Conservation (phyloP, 202 grass and related monocot genomes). For the Panicum virgatum region DNA sequence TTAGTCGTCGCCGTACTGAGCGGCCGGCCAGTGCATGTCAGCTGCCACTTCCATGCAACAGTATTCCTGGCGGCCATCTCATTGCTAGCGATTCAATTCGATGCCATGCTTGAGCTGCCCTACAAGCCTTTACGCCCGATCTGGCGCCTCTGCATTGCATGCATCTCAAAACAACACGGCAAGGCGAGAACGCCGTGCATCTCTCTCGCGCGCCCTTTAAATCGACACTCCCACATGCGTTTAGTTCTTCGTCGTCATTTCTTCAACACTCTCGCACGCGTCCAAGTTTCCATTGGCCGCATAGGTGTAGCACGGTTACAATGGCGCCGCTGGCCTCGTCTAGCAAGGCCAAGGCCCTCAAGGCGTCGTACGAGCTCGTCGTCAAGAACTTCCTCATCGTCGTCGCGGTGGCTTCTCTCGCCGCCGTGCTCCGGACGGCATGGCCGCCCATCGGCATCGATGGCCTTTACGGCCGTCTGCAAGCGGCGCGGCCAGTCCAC, state of each 20-base stretch:
- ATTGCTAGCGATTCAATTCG: background rate
- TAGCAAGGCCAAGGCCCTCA: conserved; percentile 13
- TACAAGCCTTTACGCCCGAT: background rate
- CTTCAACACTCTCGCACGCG: background rate
- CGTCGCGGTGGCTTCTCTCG: background rate
- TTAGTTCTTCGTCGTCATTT: background rate
- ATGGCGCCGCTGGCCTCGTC: background rate
- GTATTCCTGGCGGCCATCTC: background rate
- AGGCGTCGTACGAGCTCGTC: conserved; percentile 29
- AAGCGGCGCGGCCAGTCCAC: background rate
- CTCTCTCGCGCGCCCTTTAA: background rate
- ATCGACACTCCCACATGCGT: background rate
- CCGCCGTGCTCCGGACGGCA: background rate
- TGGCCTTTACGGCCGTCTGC: background rate
- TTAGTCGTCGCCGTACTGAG: no score
- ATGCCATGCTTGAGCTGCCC: background rate
- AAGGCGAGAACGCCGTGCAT: background rate
- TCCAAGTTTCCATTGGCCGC: no score
- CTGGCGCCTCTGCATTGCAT: background rate
- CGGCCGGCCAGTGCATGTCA: no score
- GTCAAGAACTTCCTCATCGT: conserved; percentile 44
- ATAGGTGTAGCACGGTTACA: background rate
- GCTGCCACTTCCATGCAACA: background rate
- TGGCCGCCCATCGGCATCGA: conserved; percentile 13
- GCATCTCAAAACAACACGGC: background rate